Evolutionary conservation across 306 rosid species (phyloP).

Genomic region (Inga oerstediana): DNA sequence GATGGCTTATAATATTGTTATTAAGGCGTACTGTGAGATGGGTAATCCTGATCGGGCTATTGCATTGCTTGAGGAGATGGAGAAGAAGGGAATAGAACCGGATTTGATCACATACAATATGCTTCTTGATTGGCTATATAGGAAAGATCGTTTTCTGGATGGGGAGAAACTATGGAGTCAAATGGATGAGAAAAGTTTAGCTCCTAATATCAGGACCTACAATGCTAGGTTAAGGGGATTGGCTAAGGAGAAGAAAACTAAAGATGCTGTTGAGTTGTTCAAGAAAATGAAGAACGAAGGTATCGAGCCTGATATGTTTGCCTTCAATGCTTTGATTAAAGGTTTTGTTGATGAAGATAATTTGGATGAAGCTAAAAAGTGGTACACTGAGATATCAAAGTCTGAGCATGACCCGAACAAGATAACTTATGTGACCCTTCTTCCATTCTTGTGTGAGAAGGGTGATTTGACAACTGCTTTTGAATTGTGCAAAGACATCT

Average conservation of each 20-base stretch:
- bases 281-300: conserved; percentile 54
- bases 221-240: conserved; percentile 66
- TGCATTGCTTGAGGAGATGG: conserved; percentile 54
- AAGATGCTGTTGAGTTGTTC: conserved; percentile 52
- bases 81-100: conserved; percentile 50
- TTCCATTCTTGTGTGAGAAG: too few relatives aligned
- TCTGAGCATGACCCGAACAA: too few relatives aligned
- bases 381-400: too few relatives aligned
- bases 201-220: conserved; percentile 54
- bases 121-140: conserved; percentile 53
- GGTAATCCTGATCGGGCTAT: conserved; percentile 58
- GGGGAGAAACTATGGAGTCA: conserved; percentile 68
- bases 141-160: conserved; percentile 49
- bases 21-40: conserved; percentile 56
- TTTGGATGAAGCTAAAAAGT: conserved; percentile 62
- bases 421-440: too few relatives aligned
- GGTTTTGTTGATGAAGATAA: conserved; percentile 58
- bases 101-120: conserved; percentile 69
- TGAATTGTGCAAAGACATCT: conserved; percentile 54
- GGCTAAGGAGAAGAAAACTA: conserved; percentile 52
- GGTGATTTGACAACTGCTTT: conserved; percentile 51
- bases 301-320: conserved; percentile 56
- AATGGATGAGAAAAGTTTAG: conserved; percentile 52
- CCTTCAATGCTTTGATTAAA: conserved; percentile 71
- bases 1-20: conserved; percentile 65